Evolutionary conservation across 2,329 filamentous ascomycete species (phyloP).

Genomic region (Fusarium liriodendri): DNA sequence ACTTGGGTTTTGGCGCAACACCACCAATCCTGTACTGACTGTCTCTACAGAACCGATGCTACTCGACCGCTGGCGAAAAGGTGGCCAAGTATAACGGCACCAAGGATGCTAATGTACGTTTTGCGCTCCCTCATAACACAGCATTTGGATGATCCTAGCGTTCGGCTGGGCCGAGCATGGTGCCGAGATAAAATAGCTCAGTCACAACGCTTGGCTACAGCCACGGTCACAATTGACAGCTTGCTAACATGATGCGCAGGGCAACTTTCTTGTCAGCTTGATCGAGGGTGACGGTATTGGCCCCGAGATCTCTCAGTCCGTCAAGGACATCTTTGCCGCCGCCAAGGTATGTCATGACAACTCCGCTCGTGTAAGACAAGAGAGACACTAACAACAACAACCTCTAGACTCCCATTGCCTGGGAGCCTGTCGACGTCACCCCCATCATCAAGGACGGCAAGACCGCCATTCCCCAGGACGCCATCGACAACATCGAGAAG

Average conservation of each 20-base stretch:
- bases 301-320: slow-evolving; percentile 95
- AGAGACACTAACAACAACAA: slow-evolving; percentile 39
- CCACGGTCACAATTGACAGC: slow-evolving; percentile 27
- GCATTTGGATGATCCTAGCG: slow-evolving; percentile 24
- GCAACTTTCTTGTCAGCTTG: slow-evolving; percentile 94
- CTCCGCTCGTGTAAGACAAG: slow-evolving; percentile 13
- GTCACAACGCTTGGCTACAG: slow-evolving; percentile 34
- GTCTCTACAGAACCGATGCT: slow-evolving; percentile 65
- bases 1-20: slow-evolving; percentile 24
- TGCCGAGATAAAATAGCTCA: slow-evolving; percentile 57
- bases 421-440: slow-evolving; percentile 97
- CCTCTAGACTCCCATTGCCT: slow-evolving; percentile 84
- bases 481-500: slow-evolving; percentile 91
- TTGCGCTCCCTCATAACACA: slow-evolving; percentile 31
- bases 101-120: slow-evolving; percentile 86
- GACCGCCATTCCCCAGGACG: slow-evolving; percentile 91
- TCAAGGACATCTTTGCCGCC: slow-evolving; percentile 98
- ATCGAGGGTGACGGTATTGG: slow-evolving; percentile 99
- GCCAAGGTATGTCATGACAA: slow-evolving; percentile 75
- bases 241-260: slow-evolving; percentile 63
- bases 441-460: slow-evolving; percentile 94
- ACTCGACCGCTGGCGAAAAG: slow-evolving; percentile 72
- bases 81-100: slow-evolving; percentile 95
- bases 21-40: slow-evolving; percentile 32
- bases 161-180: slow-evolving; percentile 43